These are phyloP conservation scores for Plasmodium vivax DNA, from an alignment of 169 alveolate genomes.

Conservation along the genomic window DNA sequence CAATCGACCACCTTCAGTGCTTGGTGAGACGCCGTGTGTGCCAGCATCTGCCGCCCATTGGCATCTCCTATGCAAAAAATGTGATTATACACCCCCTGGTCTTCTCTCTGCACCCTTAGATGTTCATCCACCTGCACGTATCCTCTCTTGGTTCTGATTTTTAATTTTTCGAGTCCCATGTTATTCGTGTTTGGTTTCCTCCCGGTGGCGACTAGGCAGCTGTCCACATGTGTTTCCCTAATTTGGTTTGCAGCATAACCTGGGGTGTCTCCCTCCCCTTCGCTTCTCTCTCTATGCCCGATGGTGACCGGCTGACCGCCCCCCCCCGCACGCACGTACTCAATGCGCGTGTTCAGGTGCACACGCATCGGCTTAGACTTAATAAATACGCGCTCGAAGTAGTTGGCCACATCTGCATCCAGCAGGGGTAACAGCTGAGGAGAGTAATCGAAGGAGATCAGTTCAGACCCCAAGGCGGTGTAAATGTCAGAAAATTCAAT, in stretches of 20 bases:
- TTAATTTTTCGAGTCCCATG: slow-evolving; percentile 72
- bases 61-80: slow-evolving; percentile 83
- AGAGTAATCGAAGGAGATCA: slow-evolving; percentile 74
- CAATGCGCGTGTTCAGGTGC: slow-evolving; percentile 30
- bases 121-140: slow-evolving; percentile 77
- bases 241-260: not conserved
- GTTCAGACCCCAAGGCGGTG: slow-evolving; percentile 79
- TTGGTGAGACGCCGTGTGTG: slow-evolving; percentile 82
- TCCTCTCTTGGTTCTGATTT: slow-evolving; percentile 71
- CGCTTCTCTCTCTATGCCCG: slow-evolving; percentile 30
- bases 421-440: slow-evolving; percentile 75
- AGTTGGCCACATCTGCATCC: slow-evolving; percentile 74
- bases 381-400: slow-evolving; percentile 69
- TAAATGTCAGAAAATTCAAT: slow-evolving; percentile 79
- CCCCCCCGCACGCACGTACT: not conserved
- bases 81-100: slow-evolving; percentile 39
- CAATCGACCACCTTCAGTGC: slow-evolving; percentile 92
- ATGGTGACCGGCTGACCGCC: slow-evolving; percentile 22
- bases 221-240: slow-evolving; percentile 78
- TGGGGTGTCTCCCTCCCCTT: not conserved
- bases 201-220: slow-evolving; percentile 85
- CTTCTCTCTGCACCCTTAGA: slow-evolving; percentile 66
- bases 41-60: slow-evolving; percentile 79
- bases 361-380: slow-evolving; percentile 50
- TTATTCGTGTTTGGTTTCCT: slow-evolving; percentile 82